These are phyloP conservation scores for Phoenix dactylifera DNA, from an alignment of 176 grass and related monocot species.

Conservation along the genomic window DNA sequence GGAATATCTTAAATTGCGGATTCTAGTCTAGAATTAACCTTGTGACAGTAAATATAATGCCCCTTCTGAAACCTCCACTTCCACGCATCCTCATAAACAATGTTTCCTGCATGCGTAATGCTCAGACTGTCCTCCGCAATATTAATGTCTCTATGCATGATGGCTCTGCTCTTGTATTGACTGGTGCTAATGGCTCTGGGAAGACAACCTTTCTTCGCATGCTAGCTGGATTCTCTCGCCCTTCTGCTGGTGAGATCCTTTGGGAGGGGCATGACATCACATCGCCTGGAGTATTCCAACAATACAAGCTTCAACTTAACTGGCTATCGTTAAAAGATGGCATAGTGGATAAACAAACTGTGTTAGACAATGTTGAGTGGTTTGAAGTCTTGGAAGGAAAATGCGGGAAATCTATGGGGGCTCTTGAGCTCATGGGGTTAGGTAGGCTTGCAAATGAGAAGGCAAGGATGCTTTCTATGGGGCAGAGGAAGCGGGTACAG, in stretches of 20 bases:
- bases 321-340: slow-evolving; percentile 87
- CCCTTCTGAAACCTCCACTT: slow-evolving; percentile 34
- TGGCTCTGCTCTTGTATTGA: slow-evolving; percentile 69
- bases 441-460: slow-evolving; percentile 85
- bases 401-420: slow-evolving; percentile 35
- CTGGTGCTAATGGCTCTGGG: slow-evolving; percentile 84
- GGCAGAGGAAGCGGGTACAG: slow-evolving; percentile 80
- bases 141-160: slow-evolving; percentile 83
- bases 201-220: slow-evolving; percentile 89
- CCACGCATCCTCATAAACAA: slow-evolving; percentile 71
- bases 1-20: too few relatives aligned
- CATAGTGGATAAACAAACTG: slow-evolving; percentile 72
- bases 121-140: slow-evolving; percentile 70
- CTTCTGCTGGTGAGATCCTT: slow-evolving; percentile 69
- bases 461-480: slow-evolving; percentile 94
- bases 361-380: slow-evolving; percentile 94
- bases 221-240: slow-evolving; percentile 79
- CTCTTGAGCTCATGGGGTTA: slow-evolving; percentile 88
- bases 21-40: too few relatives aligned
- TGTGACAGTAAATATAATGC: slow-evolving; percentile 26
- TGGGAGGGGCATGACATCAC: slow-evolving; percentile 83
- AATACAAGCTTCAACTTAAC: slow-evolving; percentile 92
- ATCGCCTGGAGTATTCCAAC: slow-evolving; percentile 78
- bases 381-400: slow-evolving; percentile 95
- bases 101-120: slow-evolving; percentile 93